phyloP scores from a whole-genome alignment of 2,329 filamentous ascomycete genomes.

The Aciculosporium take region DNA sequence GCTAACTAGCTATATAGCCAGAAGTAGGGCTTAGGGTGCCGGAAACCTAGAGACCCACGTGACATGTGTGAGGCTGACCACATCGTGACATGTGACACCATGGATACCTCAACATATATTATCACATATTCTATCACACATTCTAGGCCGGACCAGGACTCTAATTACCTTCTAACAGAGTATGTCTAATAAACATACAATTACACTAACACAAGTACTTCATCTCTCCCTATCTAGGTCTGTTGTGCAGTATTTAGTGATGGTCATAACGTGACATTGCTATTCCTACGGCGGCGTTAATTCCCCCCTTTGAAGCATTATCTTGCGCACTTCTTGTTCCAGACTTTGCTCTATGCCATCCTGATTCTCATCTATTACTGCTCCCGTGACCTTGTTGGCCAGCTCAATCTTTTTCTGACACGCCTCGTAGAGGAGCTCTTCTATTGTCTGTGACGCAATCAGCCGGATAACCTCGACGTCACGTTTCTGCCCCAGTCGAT shows the following conservation, averaged over 20 bases:
- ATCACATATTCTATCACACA: too few species aligned
- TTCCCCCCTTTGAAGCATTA: constrained; percentile 23
- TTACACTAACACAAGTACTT: too few species aligned
- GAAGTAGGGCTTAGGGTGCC: too few species aligned
- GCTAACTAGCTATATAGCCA: too few species aligned
- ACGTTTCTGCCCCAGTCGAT: constrained; percentile 80
- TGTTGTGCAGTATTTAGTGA: background rate
- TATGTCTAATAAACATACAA: too few species aligned
- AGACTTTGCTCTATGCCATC: constrained; percentile 21
- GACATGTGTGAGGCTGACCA: too few species aligned
- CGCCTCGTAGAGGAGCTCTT: constrained; percentile 83
- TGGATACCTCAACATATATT: too few species aligned
- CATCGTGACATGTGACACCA: too few species aligned
- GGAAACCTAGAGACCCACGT: too few species aligned
- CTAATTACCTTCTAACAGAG: too few species aligned
- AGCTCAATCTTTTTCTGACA: constrained; percentile 88
- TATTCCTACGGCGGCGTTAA: constrained; percentile 25
- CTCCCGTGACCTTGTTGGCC: constrained; percentile 46
- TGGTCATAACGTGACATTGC: background rate
- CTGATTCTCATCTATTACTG: constrained; percentile 18
- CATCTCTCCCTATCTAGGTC: background rate
- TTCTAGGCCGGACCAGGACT: too few species aligned
- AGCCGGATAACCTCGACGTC: constrained; percentile 84
- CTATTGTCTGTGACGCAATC: constrained; percentile 68
- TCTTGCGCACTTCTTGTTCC: constrained; percentile 29